Conservation (phyloP, 2,329 filamentous ascomycete species). For the Fusarium abutilonis region DNA sequence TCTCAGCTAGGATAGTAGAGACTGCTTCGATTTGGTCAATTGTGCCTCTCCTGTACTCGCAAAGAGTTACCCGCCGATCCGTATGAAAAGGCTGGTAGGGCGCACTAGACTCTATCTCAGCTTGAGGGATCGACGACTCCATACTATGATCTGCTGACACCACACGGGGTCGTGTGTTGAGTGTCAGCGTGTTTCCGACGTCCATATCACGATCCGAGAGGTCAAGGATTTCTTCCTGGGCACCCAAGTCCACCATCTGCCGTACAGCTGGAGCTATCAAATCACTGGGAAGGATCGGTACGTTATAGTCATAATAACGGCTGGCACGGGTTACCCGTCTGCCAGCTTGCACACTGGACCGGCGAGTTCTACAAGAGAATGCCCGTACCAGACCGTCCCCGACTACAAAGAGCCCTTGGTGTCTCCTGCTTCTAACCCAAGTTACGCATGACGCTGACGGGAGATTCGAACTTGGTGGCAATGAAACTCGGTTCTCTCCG, state of each 20-base stretch:
- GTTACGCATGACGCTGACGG: constrained; percentile 69
- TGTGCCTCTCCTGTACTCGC: constrained; percentile 63
- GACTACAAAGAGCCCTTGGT: constrained; percentile 71
- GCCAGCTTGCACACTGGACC: constrained; percentile 62
- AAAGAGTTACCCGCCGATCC: constrained; percentile 83
- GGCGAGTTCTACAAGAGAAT: constrained; percentile 68
- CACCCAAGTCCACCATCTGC: constrained; percentile 60
- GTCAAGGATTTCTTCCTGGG: constrained; percentile 66
- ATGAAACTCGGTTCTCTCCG: constrained; percentile 77
- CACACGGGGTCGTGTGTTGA: constrained; percentile 54
- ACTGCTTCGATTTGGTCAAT: constrained; percentile 51
- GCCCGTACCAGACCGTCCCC: constrained; percentile 73
- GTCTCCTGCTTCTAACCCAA: constrained; percentile 71
- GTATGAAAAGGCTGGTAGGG: constrained; percentile 97
- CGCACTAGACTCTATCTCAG: constrained; percentile 94
- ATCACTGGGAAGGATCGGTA: constrained; percentile 71
- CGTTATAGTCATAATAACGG: constrained; percentile 72
- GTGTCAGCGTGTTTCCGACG: constrained; percentile 63
- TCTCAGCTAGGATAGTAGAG: constrained; percentile 54
- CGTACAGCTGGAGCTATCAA: constrained; percentile 65
- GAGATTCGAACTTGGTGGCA: constrained; percentile 65
- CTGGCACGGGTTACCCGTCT: constrained; percentile 64
- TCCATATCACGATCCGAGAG: constrained; percentile 64
- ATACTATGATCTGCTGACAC: constrained; percentile 55
- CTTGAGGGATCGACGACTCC: constrained; percentile 75